Conservation (phyloP, 177 flowering plant species). For the Vitis hybrid region DNA sequence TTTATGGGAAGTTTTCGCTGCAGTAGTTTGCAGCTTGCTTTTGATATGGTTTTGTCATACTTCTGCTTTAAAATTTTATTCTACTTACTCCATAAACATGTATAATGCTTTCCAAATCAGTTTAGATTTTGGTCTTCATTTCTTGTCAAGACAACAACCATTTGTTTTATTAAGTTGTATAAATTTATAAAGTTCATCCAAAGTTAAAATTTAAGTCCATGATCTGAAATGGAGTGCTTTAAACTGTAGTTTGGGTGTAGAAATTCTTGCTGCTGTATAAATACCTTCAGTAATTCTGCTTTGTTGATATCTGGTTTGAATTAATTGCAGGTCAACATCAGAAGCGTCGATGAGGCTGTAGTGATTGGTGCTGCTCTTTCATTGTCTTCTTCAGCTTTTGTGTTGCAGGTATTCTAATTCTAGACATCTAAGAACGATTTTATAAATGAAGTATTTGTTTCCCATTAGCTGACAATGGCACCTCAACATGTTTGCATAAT, state of each 20-base stretch:
- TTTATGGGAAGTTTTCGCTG: not conserved
- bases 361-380: conserved; percentile 99
- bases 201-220: not conserved
- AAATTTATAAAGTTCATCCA: not conserved
- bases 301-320: conserved; percentile 7
- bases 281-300: not conserved
- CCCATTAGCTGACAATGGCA: not conserved
- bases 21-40: not conserved
- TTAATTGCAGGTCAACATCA: conserved; percentile 80
- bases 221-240: not conserved
- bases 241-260: not conserved
- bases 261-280: not conserved
- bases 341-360: conserved; percentile 93
- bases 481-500: not conserved
- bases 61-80: too few relatives aligned
- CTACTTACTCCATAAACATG: too few relatives aligned
- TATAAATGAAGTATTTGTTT: not conserved
- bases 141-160: too few relatives aligned
- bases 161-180: too few relatives aligned
- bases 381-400: conserved; percentile 97
- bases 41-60: not conserved
- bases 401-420: conserved; percentile 72
- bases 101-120: too few relatives aligned
- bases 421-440: not conserved
- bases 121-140: too few relatives aligned